Percentiles rank a stretch among this genome's conserved stretches.
Evolutionary conservation across 106 monocot species (phyloP).

Genomic region (Alisma plantagoaquatica): DNA sequence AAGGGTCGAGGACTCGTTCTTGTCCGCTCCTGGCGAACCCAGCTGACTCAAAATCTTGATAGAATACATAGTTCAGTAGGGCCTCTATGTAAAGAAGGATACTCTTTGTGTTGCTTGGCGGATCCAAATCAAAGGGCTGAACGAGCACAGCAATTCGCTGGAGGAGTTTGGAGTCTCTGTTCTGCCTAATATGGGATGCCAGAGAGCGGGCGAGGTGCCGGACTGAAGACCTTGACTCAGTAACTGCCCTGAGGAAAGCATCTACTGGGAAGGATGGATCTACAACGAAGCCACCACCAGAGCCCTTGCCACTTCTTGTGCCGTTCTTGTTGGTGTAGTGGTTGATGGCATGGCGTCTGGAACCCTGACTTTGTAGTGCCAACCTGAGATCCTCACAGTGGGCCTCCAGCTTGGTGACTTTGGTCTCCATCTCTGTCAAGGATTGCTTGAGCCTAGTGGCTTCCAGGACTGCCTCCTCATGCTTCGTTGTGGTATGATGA

Average conservation of each 20-base stretch:
- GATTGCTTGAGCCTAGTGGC: slow-evolving; percentile 32
- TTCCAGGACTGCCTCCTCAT: slow-evolving; percentile 58
- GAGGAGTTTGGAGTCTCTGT: slow-evolving; percentile 3
- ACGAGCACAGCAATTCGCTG: slow-evolving; percentile 17
- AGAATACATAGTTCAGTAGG: slow-evolving; percentile 55
- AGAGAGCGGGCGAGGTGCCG: slow-evolving; percentile 40
- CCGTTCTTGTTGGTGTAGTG: no score
- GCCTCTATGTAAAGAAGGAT: slow-evolving; percentile 40
- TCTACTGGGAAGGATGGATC: slow-evolving; percentile 24
- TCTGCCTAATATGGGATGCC: slow-evolving; percentile 22
- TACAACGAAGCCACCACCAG: no score
- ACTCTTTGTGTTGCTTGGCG: neutral
- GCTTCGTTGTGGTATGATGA: slow-evolving; percentile 39
- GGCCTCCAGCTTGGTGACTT: slow-evolving; percentile 40
- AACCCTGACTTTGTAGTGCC: neutral
- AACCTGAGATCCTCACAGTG: slow-evolving; percentile 18
- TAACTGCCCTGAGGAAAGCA: slow-evolving; percentile 36
- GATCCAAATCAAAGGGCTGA: slow-evolving; percentile 10
- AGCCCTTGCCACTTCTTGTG: no score
- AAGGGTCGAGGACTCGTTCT: slow-evolving; percentile 24
- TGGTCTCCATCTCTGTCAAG: slow-evolving; percentile 51
- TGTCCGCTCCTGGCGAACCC: slow-evolving; percentile 7
- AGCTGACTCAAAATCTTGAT: slow-evolving; percentile 35
- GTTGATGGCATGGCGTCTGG: neutral
- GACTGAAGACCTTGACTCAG: slow-evolving; percentile 34